Conservation (phyloP, 805 yeast genomes). For the Hanseniaspora mollemarum region DNA sequence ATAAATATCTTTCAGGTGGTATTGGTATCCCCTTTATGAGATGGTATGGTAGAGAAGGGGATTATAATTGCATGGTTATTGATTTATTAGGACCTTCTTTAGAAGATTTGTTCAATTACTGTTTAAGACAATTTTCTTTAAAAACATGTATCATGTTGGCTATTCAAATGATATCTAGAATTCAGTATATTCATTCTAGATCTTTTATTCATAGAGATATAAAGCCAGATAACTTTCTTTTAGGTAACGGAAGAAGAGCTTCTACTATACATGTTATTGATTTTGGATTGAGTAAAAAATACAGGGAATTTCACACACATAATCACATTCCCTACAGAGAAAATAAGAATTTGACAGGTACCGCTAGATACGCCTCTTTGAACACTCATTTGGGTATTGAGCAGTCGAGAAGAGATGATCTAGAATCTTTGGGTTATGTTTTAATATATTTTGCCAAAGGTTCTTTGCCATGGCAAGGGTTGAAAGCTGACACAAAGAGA, state of each 20-base stretch:
- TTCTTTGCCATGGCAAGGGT: conserved; percentile 96
- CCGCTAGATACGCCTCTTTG: conserved; percentile 91
- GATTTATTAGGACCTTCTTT: conserved; percentile 90
- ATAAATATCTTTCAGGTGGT: conserved; percentile 88
- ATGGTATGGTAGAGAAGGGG: conserved; percentile 95
- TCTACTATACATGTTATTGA: conserved; percentile 89
- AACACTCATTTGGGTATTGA: conserved; percentile 96
- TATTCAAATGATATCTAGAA: conserved; percentile 85
- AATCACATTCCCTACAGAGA: conserved; percentile 93
- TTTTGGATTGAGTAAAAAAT: conserved; percentile 88
- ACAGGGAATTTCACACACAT: conserved; percentile 86
- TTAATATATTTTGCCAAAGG: conserved; percentile 91
- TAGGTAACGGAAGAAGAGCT: conserved; percentile 90
- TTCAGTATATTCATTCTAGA: conserved; percentile 90
- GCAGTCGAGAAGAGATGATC: conserved; percentile 91
- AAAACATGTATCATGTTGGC: conserved; percentile 88
- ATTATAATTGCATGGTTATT: conserved; percentile 92
- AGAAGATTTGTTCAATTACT: conserved; percentile 91
- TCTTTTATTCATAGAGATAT: conserved; percentile 81
- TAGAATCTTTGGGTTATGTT: conserved; percentile 90
- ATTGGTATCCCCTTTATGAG: conserved; percentile 94
- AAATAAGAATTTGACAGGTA: conserved; percentile 91
- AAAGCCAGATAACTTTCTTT: conserved; percentile 72
- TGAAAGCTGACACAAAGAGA: conserved; percentile 91
- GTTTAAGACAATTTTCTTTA: conserved; percentile 84